phyloP scores from a whole-genome alignment of 2,329 filamentous ascomycete species.

The Cercospora berteroae region DNA sequence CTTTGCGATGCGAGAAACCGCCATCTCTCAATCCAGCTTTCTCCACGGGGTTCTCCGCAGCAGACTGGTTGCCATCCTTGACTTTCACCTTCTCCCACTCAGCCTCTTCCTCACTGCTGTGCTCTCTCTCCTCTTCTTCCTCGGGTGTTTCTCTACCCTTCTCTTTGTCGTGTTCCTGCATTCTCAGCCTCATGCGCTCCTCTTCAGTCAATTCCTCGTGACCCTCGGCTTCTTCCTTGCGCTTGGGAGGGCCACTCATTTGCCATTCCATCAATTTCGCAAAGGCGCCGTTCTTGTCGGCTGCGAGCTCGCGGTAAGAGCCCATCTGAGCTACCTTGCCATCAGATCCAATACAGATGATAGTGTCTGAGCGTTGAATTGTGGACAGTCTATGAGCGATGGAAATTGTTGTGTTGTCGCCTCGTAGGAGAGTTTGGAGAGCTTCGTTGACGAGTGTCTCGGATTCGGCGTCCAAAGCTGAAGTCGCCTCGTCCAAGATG shows the following conservation, averaged over 20 bases:
- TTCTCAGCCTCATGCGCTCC: slow-evolving; percentile 50
- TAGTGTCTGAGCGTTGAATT: slow-evolving; percentile 91
- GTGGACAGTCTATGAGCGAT: slow-evolving; percentile 95
- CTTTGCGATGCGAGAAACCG: slow-evolving; percentile 13
- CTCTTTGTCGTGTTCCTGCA: slow-evolving; percentile 36
- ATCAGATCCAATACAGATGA: slow-evolving; percentile 84
- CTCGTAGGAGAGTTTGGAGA: slow-evolving; percentile 73
- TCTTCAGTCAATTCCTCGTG: slow-evolving; percentile 32
- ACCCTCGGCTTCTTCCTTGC: slow-evolving; percentile 21
- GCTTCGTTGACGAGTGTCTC: slow-evolving; percentile 96
- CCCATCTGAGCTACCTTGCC: slow-evolving; percentile 90
- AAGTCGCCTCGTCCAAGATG: slow-evolving; percentile 92
- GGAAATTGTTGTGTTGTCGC: slow-evolving; percentile 92
- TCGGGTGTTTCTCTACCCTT: slow-evolving; percentile 31
- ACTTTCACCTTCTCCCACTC: slow-evolving; percentile 35
- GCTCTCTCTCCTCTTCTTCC: slow-evolving; percentile 28
- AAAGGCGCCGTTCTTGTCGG: slow-evolving; percentile 76
- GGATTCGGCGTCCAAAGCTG: slow-evolving; percentile 90
- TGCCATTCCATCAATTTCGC: slow-evolving; percentile 99
- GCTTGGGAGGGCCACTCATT: slow-evolving; percentile 68
- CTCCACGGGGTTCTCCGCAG: slow-evolving; percentile 33
- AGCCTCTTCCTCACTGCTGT: slow-evolving; percentile 40
- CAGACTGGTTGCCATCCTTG: slow-evolving; percentile 33
- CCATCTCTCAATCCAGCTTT: slow-evolving; percentile 25
- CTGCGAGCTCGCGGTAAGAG: slow-evolving; percentile 73